Evolutionary conservation across 2,329 filamentous ascomycete species (phyloP).

Genomic region (Clonostachys sp.): DNA sequence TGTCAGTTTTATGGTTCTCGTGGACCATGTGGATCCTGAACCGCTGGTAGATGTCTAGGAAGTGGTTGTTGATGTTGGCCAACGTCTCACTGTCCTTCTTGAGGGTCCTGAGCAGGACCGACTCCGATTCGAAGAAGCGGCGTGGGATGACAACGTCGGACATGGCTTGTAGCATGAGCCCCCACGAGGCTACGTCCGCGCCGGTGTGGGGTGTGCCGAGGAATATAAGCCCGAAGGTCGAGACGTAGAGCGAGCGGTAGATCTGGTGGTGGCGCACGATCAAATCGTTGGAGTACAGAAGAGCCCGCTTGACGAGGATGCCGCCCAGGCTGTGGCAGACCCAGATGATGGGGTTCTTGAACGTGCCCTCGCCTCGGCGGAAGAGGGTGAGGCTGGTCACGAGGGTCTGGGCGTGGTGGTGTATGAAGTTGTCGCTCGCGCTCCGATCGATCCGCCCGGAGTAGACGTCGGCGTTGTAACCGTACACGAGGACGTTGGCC

Average conservation of each 20-base stretch:
- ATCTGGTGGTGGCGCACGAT: slow-evolving; percentile 54
- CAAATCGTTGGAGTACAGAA: slow-evolving; percentile 66
- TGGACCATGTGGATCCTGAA: slow-evolving; percentile 76
- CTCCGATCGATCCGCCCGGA: slow-evolving; percentile 41
- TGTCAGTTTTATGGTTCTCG: slow-evolving; percentile 66
- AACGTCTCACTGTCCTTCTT: slow-evolving; percentile 70
- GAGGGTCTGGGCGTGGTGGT: slow-evolving; percentile 67
- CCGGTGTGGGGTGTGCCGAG: slow-evolving; percentile 73
- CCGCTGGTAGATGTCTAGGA: slow-evolving; percentile 64
- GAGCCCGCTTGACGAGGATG: slow-evolving; percentile 64
- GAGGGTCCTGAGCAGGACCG: slow-evolving; percentile 65
- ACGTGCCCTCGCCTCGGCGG: slow-evolving; percentile 51
- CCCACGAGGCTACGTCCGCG: slow-evolving; percentile 65
- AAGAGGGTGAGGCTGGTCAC: slow-evolving; percentile 59
- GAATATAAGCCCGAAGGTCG: slow-evolving; percentile 73
- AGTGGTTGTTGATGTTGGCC: slow-evolving; percentile 69
- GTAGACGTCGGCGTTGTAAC: slow-evolving; percentile 67
- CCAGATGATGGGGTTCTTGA: slow-evolving; percentile 67
- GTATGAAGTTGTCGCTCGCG: slow-evolving; percentile 62
- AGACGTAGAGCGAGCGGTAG: slow-evolving; percentile 65
- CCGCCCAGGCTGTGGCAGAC: slow-evolving; percentile 72
- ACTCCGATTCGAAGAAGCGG: slow-evolving; percentile 62
- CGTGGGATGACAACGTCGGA: slow-evolving; percentile 60
- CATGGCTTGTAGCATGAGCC: slow-evolving; percentile 62
- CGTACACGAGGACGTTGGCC: slow-evolving; percentile 66